Conservation (phyloP, 345 rosid genomes). For the Litchi chinensis region DNA sequence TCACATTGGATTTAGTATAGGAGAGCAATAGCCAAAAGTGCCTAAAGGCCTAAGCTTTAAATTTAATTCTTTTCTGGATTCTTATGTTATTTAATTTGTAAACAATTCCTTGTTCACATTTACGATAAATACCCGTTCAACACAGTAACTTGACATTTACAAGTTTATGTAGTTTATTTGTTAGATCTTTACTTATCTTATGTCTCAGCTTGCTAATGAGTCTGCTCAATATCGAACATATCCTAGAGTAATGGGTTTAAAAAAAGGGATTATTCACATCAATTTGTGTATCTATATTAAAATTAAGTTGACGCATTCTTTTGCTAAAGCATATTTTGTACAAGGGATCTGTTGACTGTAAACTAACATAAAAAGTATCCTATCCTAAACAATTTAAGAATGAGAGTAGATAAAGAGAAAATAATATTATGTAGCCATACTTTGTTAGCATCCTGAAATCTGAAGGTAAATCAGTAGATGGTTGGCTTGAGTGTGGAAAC, state of each 20-base stretch:
- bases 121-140: not conserved
- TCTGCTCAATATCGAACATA: not conserved
- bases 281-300: no score
- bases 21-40: slow-evolving; percentile 6
- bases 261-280: no score
- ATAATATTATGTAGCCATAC: not conserved
- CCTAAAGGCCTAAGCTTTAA: not conserved
- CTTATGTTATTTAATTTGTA: not conserved
- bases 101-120: not conserved
- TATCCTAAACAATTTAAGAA: not conserved
- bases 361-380: not conserved
- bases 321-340: not conserved
- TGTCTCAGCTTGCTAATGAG: not conserved
- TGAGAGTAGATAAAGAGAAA: not conserved
- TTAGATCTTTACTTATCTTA: not conserved
- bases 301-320: not conserved
- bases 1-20: not conserved
- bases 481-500: not conserved
- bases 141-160: not conserved
- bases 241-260: no score
- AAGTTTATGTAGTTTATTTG: not conserved
- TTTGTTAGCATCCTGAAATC: not conserved
- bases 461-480: not conserved
- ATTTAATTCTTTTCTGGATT: not conserved
- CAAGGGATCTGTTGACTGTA: not conserved